Evolutionary conservation across 306 rosid genomes (phyloP).

Genomic region (Sicyos edulis): DNA sequence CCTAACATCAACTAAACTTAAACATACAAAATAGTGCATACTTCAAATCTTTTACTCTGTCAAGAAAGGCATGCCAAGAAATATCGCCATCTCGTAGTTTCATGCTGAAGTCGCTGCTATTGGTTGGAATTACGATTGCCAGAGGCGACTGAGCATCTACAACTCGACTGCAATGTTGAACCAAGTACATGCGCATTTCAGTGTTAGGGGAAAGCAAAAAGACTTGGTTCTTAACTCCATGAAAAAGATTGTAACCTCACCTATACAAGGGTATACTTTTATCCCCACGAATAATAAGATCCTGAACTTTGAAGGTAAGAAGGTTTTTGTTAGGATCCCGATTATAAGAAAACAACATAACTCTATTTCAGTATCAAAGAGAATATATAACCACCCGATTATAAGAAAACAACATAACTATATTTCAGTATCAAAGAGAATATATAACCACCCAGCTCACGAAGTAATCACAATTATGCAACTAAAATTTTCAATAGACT

Average conservation of each 20-base stretch:
- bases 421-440: neutral
- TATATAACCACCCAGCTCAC: neutral
- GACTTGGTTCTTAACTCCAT: neutral
- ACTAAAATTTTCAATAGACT: neutral
- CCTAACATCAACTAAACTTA: neutral
- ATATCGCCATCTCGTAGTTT: conserved; percentile 65
- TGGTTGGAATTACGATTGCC: conserved; percentile 64
- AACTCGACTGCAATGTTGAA: conserved; percentile 71
- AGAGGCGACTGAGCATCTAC: conserved; percentile 75
- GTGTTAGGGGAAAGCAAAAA: conserved; percentile 17
- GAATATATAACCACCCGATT: neutral
- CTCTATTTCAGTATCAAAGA: neutral
- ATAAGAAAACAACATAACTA: neutral
- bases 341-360: neutral
- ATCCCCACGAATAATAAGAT: conserved; percentile 78
- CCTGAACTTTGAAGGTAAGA: conserved; percentile 39
- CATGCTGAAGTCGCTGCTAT: conserved; percentile 47
- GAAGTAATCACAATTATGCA: neutral
- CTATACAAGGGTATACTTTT: conserved; percentile 79
- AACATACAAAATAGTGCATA: conserved; percentile 30
- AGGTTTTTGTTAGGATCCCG: neutral
- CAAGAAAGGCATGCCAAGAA: conserved; percentile 77
- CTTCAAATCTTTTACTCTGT: conserved; percentile 49
- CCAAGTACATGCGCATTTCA: conserved; percentile 28
- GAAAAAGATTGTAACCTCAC: conserved; percentile 35